These are phyloP conservation scores for Glaciozyma antarctica DNA, from an alignment of 768 basidiomycete genomes.

Conservation along the genomic window DNA sequence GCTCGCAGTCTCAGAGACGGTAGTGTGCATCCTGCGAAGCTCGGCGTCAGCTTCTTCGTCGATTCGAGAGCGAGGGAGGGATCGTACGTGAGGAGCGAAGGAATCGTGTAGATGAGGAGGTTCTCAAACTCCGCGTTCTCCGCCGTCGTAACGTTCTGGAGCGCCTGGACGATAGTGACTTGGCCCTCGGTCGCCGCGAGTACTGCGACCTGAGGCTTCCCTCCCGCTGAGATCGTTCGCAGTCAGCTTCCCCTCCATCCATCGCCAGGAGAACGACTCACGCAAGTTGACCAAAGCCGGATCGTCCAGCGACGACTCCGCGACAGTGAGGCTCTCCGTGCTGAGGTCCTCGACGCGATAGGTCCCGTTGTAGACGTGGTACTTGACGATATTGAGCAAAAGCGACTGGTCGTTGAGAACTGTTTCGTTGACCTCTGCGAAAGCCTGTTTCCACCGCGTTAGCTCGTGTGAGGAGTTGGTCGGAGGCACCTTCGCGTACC, in stretches of 20 bases:
- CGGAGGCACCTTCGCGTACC: slow-evolving; percentile 35
- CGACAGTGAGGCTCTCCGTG: slow-evolving; percentile 37
- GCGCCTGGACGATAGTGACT: slow-evolving; percentile 35
- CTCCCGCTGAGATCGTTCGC: not conserved
- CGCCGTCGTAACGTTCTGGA: slow-evolving; percentile 31
- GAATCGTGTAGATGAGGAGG: slow-evolving; percentile 16
- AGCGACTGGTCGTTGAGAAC: slow-evolving; percentile 3
- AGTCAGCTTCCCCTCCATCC: too few relatives aligned
- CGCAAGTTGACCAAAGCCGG: slow-evolving; percentile 28
- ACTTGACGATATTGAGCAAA: slow-evolving; percentile 10
- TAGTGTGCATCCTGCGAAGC: slow-evolving; percentile 28
- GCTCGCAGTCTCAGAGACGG: slow-evolving; percentile 31
- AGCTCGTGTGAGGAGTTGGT: too few relatives aligned
- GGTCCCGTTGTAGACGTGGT: slow-evolving; percentile 39
- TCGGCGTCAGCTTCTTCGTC: not conserved
- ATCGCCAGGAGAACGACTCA: not conserved
- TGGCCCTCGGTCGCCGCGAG: slow-evolving; percentile 10
- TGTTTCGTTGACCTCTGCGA: not conserved
- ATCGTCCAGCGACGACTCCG: slow-evolving; percentile 36
- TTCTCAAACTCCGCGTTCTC: slow-evolving; percentile 22
- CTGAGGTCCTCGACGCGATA: slow-evolving; percentile 29
- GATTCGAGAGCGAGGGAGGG: too few relatives aligned
- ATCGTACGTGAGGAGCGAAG: slow-evolving; percentile 32
- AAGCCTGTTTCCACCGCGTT: slow-evolving; percentile 12
- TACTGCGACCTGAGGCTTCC: slow-evolving; percentile 18